Evolutionary conservation across 352 stramenopile species (phyloP), one percentile per base, ranked within the genome.

Genomic region (Blastocystis sp.): DNA sequence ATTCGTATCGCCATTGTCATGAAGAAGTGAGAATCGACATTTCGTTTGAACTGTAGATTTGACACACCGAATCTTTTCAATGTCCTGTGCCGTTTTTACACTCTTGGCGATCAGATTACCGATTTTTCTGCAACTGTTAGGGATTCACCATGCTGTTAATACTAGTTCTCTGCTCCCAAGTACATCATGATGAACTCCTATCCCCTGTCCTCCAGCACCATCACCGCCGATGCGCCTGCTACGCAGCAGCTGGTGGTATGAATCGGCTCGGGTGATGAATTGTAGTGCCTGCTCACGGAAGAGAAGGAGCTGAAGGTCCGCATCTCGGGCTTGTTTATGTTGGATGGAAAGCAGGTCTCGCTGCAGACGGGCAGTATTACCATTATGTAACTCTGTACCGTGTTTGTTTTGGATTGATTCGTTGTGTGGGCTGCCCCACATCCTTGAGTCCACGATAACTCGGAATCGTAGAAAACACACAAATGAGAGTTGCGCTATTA

Each of bases 291-390:
- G 54, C 48, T 81, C 24, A 45, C 34, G 43, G 71, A 81, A 24
- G 54, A 65, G 2, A 81, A 81, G 59, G 48, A 45, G 38, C 45
- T 81, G 43, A 81, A 81, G 48, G 14, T 81, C 7, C 71, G 71
- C 14, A 43, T 81, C 21, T 81, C 43, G 17, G 71, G 71, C 19
- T 48, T 45, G 14, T 81, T 66, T 42, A 42, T 6, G 10, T 19
- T 63, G 3, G 59, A 81, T 38, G 71, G 71, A 81, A 81, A 81
- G 71, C 11, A 63, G 4, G 24, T 81, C 21, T 43, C 48, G 3
- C 38, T 81, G 48, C 71, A 81, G 40, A 81, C 52, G 28, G 71
- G 71, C 24, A 81, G 71, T 81, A 45, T 81, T 63, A 66, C 43
- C 48, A 81, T 81, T 64, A 64, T 81, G 45, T 81, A 59, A 64